Percentiles rank a stretch among this genome's conserved stretches.
These are phyloP conservation scores for Fusarium euwallaceae DNA, from an alignment of 2,329 filamentous ascomycete genomes.

Conservation along the genomic window DNA sequence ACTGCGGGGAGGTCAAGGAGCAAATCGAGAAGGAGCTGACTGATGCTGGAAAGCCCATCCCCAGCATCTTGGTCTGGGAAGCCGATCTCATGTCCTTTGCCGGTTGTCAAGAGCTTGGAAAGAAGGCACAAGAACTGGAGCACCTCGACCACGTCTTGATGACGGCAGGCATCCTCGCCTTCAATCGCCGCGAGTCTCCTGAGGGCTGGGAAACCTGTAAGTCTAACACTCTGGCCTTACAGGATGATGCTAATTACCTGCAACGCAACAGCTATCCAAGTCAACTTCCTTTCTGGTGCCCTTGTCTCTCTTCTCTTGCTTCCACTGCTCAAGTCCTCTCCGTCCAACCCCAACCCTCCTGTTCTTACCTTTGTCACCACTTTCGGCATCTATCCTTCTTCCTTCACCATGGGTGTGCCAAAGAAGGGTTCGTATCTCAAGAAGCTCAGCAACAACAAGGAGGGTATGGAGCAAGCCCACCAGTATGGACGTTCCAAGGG, in stretches of 20 bases:
- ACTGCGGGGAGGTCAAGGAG: constrained; percentile 49
- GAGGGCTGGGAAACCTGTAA: constrained; percentile 56
- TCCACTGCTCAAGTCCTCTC: constrained; percentile 50
- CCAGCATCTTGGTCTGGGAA: constrained; percentile 53
- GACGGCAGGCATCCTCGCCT: constrained; percentile 55
- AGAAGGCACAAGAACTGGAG: constrained; percentile 45
- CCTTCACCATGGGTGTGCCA: constrained; percentile 53
- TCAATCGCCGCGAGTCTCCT: constrained; percentile 52
- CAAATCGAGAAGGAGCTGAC: constrained; percentile 51
- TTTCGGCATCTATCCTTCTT: constrained; percentile 55
- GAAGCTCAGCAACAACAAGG: constrained; percentile 53
- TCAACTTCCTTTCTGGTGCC: constrained; percentile 54
- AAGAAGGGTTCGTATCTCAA: constrained; percentile 52
- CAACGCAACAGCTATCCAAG: constrained; percentile 49
- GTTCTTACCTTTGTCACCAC: constrained; percentile 55
- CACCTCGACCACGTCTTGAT: constrained; percentile 53
- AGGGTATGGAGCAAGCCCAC: constrained; percentile 53
- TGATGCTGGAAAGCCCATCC: constrained; percentile 40
- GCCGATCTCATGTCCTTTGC: constrained; percentile 54
- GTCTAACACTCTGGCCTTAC: constrained; percentile 9
- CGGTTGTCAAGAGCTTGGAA: constrained; percentile 50
- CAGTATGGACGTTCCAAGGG: constrained; percentile 56
- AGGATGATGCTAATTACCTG: constrained; percentile 11
- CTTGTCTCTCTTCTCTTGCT: constrained; percentile 52
- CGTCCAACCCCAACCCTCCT: constrained; percentile 49